Conservation (phyloP, 345 rosid genomes). For the Theobroma cacao region DNA sequence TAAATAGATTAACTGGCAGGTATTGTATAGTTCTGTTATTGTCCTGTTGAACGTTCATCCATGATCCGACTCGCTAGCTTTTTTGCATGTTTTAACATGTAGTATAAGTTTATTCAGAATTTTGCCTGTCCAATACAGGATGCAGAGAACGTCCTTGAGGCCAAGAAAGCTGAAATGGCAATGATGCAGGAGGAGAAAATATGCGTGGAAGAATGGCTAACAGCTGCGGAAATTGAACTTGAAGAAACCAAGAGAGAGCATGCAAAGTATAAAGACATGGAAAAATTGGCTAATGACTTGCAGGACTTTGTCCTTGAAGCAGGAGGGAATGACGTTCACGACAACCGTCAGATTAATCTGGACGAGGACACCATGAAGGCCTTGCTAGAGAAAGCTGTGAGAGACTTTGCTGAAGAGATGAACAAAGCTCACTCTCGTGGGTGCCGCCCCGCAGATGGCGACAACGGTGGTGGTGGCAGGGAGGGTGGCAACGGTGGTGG, state of each 20-base stretch:
- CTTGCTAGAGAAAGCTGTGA: neutral
- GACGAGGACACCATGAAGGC: neutral
- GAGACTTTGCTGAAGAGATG: neutral
- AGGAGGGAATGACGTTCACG: neutral
- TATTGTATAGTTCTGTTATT: too few relatives aligned
- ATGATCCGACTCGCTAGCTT: too few relatives aligned
- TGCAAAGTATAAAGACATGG: neutral
- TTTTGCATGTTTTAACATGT: too few relatives aligned
- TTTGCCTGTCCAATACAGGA: neutral
- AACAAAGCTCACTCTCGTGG: neutral
- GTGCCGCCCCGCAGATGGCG: neutral
- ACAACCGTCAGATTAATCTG: neutral
- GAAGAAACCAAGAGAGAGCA: neutral
- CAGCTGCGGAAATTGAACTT: neutral
- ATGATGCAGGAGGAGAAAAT: neutral
- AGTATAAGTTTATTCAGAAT: too few relatives aligned
- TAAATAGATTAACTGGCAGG: too few relatives aligned
- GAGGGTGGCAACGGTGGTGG: neutral
- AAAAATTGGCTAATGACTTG: neutral
- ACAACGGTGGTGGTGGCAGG: neutral
- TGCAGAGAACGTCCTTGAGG: neutral
- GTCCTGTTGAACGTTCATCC: too few relatives aligned
- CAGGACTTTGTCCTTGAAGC: neutral
- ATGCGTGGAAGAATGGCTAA: neutral
- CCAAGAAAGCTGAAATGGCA: neutral